A percentile compares a stretch with the other conserved stretches of the same genome.
phyloP scores from a whole-genome alignment of 495 filamentous ascomycete genomes.

The Trichoderma orchidacearum region DNA sequence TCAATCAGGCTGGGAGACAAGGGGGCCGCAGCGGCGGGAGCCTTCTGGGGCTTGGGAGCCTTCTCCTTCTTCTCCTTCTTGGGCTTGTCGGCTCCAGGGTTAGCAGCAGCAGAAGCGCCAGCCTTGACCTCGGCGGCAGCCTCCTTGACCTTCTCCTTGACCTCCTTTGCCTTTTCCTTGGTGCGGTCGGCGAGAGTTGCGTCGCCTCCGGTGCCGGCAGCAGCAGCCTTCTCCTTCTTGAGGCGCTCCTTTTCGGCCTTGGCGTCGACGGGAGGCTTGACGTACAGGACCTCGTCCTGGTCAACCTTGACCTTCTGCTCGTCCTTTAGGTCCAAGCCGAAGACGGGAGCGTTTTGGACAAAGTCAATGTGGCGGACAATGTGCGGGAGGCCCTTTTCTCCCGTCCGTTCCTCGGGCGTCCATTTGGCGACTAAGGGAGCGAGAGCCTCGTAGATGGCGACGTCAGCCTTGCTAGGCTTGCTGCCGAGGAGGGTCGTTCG shows the following conservation, averaged over 20 bases:
- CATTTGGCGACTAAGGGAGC: slow-evolving; percentile 68
- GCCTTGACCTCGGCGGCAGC: slow-evolving; percentile 27
- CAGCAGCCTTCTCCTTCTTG: slow-evolving; percentile 73
- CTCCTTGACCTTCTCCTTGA: slow-evolving; percentile 23
- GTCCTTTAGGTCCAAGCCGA: slow-evolving; percentile 55
- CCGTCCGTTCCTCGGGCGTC: slow-evolving; percentile 78
- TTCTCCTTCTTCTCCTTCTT: slow-evolving; percentile 72
- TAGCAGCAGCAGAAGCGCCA: slow-evolving; percentile 23
- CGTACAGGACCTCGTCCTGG: slow-evolving; percentile 63
- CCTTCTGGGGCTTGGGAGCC: slow-evolving; percentile 54
- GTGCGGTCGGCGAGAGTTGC: slow-evolving; percentile 36
- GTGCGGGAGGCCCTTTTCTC: slow-evolving; percentile 78
- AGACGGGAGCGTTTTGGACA: slow-evolving; percentile 76
- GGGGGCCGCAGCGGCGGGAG: slow-evolving; percentile 51
- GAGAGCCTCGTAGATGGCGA: slow-evolving; percentile 71
- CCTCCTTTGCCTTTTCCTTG: slow-evolving; percentile 28
- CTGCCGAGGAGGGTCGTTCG: slow-evolving; percentile 80
- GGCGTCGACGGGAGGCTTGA: slow-evolving; percentile 65
- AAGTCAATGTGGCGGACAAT: slow-evolving; percentile 89
- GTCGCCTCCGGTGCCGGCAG: slow-evolving; percentile 20
- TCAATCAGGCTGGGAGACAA: slow-evolving; percentile 81
- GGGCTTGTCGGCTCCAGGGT: slow-evolving; percentile 18
- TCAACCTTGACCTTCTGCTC: slow-evolving; percentile 74
- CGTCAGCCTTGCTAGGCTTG: slow-evolving; percentile 83
- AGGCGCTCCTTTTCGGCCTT: slow-evolving; percentile 83